phyloP scores from a whole-genome alignment of 306 rosid species.

The Citrullus amarus region DNA sequence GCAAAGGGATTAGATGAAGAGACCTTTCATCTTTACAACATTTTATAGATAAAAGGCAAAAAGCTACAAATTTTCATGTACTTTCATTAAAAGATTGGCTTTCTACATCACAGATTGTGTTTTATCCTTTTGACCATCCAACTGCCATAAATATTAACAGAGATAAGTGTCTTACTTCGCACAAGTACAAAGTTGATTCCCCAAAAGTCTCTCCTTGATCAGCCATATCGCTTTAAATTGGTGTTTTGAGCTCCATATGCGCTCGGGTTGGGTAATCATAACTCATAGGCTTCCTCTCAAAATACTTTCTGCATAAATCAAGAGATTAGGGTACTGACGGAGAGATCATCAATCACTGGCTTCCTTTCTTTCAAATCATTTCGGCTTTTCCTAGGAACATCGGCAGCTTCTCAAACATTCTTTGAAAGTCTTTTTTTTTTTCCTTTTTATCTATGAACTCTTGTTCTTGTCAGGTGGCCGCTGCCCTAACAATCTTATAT shows the following conservation, averaged over 20 bases:
- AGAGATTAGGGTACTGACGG: not conserved
- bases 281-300: not conserved
- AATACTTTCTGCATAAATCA: not conserved
- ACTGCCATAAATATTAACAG: not conserved
- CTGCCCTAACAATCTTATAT: conserved; percentile 46
- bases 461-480: conserved; percentile 47
- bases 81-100: not conserved
- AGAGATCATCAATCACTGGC: not conserved
- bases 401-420: not conserved
- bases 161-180: not conserved
- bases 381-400: not conserved
- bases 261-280: not conserved
- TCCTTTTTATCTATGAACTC: conserved; percentile 23
- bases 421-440: conserved; percentile 13
- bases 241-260: not conserved
- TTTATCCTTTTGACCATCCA: not conserved
- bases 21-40: not conserved
- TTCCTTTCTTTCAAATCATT: not conserved
- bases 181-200: not conserved
- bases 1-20: not conserved
- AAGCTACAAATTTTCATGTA: not conserved
- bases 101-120: not conserved
- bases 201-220: not conserved
- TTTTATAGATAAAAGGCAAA: not conserved
- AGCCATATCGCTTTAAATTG: not conserved